These are phyloP conservation scores for Colletotrichum somersetense DNA, from an alignment of 2,329 filamentous ascomycete species.

Conservation along the genomic window DNA sequence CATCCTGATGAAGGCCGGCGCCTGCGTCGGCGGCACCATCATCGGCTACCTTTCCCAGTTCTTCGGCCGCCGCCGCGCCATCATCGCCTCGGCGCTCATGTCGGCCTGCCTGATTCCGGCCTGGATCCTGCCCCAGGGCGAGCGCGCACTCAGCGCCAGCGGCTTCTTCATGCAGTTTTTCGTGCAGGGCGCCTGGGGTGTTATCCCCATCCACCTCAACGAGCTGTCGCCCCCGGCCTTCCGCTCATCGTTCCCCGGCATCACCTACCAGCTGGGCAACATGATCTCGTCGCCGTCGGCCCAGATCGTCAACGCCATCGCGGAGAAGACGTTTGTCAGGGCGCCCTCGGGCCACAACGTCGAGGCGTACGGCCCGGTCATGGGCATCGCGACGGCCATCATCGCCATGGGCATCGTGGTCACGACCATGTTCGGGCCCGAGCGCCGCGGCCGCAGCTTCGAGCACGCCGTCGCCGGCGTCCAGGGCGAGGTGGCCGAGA, in stretches of 20 bases:
- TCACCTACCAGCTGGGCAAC: conserved; percentile 81
- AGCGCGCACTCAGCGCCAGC: conserved; percentile 70
- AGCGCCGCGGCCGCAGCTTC: conserved; percentile 79
- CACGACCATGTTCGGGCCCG: conserved; percentile 78
- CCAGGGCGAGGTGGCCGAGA: conserved; percentile 43
- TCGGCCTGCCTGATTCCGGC: conserved; percentile 75
- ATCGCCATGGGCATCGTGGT: conserved; percentile 77
- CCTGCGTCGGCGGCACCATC: conserved; percentile 79
- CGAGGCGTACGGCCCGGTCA: conserved; percentile 79
- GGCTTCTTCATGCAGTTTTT: conserved; percentile 80
- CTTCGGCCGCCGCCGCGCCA: conserved; percentile 78
- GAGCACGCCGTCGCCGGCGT: conserved; percentile 65
- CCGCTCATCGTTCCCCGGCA: conserved; percentile 77
- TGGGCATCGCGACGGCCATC: conserved; percentile 82
- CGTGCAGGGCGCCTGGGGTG: conserved; percentile 75
- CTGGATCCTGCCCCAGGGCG: conserved; percentile 75
- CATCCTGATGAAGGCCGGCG: conserved; percentile 85
- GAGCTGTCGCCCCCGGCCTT: conserved; percentile 79
- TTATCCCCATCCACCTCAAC: conserved; percentile 80
- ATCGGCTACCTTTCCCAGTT: conserved; percentile 83
- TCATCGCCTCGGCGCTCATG: conserved; percentile 71
- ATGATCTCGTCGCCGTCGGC: conserved; percentile 79
- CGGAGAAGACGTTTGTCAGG: conserved; percentile 71
- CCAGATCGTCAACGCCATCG: conserved; percentile 82
- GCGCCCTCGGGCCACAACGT: conserved; percentile 65